Evolutionary conservation across 148 eudicot genomes (phyloP), one percentile per base, ranked within the genome.

Genomic region (Nepenthes mirabilis): DNA sequence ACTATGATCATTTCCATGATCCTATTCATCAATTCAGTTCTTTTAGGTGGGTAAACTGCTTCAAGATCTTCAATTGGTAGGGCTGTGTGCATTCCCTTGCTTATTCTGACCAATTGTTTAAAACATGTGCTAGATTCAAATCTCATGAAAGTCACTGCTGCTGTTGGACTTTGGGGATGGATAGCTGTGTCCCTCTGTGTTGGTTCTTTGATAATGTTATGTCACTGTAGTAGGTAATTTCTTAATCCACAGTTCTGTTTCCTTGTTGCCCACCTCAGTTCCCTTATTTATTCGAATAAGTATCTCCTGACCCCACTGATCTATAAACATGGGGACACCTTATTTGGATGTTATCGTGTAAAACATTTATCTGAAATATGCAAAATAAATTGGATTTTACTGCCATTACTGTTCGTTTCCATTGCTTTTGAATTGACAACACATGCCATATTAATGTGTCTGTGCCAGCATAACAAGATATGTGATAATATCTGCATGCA

Each of bases 121-220:
- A 43, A 61, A 52, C 40, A 55, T 34, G 32, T 73, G 52, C 47
- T 51, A 90, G 97, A 88, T 80, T 72, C 95, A 23, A 80, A 65
- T 72, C 80, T 90, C 53, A 63, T 75, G 10, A 90, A 83, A 72
- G 78, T 90, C 58, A 90, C 95, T 67, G 95, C 95, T 61, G 72
- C 69, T 64, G 67, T 90, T 62, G 97, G 83, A 59, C 84, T 90
- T 72, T 86, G 97, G 97, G 94, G 88, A 45, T 90, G 97, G 97
- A 75, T 77, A 23, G 83, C 72, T 64, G 86, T 87, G 65, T 80
- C 91, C 57, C 36, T 86, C 7, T 81, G 77, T 61, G 57, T 79
- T 74, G 79, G 68, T 70, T 74, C 88, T 32, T 68, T 90, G 65
- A 53, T 90, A 57, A 84, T 86, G 97, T 72, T 90, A 37, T 65